Base-by-base conservation (phyloP, 306 rosid genomes). In the Abrus pulchellus region DNA sequence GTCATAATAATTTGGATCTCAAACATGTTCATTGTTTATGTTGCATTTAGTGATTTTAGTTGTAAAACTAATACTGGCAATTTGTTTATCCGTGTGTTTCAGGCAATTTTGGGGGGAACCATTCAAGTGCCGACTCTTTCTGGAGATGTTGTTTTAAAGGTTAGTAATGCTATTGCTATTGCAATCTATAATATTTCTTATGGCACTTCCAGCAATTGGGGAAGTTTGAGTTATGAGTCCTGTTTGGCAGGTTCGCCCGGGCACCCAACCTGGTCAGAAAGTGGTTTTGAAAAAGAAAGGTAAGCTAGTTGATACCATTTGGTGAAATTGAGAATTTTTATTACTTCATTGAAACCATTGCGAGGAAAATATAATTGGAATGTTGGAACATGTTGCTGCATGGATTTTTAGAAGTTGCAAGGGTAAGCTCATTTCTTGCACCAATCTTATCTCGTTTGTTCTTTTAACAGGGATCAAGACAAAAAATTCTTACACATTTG, bases 281-380 rank as follows among this genome's bases (percentile, higher is more conserved):
- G 98, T 93, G 79, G 97, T 95, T 75, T 76, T 95, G 81, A 95
- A 93, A 89, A 86, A 87, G 90, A 95, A 90, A 92, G 99, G 99
- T 93, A 55, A 76, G 82, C 76, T 64, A 68, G 59, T 70, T 79
- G 56, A 68, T 50, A 53, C 62, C 72, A 38, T 56, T 41, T 28
- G 0, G 34, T 11, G 29, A 33, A 72, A 3, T 36, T 30, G 9
- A 7, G 6, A 4, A 38, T 3, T 36, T 68, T 45, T 82, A 28
- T 45, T 40, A 40, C 30, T 32, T 13, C 50, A 44, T 9, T 30
- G 10, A 45, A 28, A 50, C 1, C 49, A 10, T 59, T 75, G 62
- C 72, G 66, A 8, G 54, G 59, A 50, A 38, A 65, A n/a, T 72
- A 9, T 45, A 47, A 72, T 65, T 64, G 45, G 67, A 71, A 57